Evolutionary conservation across 306 rosid species (phyloP), one percentile per base, ranked within the genome.

Genomic region (Hippophae rhamnoides): DNA sequence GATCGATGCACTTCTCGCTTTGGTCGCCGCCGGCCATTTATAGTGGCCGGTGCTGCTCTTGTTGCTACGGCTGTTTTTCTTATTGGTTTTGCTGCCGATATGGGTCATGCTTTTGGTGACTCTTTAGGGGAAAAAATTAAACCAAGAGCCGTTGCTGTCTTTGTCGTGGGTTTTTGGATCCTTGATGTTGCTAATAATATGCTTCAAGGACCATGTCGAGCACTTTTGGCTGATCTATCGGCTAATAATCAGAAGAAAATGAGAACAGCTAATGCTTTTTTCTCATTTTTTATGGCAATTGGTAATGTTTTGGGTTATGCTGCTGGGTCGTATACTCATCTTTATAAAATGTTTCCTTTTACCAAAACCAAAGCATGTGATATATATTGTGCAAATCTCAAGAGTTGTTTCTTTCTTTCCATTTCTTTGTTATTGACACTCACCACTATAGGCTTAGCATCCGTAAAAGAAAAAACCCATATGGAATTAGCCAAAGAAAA

Each of bases 21-120:
- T 58, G 97, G 97, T 13, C 90, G 92, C 3, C 95, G 97, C n/a
- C 82, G 92, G 0, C 97, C 97, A 0, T 90, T 90, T 71, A 87
- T 90, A 0, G 80, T 81, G 0, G 80, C 63, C 1, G 97, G 97
- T 0, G 43, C 94, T 0, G 0, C 18, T 5, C 76, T 79, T 2
- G 96, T 90, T 0, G 82, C 85, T 41, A 0, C 64, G 1, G 83
- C 97, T 1, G 96, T 90, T 8, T 81, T 90, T 72, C 70, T 90
- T 13, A 90, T 90, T 11, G 96, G 97, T 6, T 90, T 77, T 46
- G 86, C 96, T 3, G 96, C 96, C 6, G 97, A 90, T 41, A 49
- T 90, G 3, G 97, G 97, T 0, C 83, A 83, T 58, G 12, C 50
- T 25, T 63, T 66, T 43, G 95, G 95, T 7, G 90, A 87, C 58